phyloP scores from a whole-genome alignment of 371 early-diverging fungal genomes.

The Spraguea lophii region DNA sequence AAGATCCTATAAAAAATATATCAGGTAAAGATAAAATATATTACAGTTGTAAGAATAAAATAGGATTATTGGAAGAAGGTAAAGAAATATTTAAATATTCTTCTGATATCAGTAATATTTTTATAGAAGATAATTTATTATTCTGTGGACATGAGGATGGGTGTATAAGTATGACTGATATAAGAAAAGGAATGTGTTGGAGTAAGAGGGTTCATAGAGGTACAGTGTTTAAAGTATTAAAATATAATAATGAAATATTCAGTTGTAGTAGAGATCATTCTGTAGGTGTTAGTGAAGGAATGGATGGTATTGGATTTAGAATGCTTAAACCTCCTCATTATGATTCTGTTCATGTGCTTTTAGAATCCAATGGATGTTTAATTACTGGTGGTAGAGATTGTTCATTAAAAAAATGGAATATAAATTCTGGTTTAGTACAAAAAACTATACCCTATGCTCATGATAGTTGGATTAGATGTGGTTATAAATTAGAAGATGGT shows the following conservation, averaged over 20 bases:
- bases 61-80: neutral
- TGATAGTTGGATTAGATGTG: constrained; percentile 22
- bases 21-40: neutral
- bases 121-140: constrained; percentile 3
- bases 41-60: neutral
- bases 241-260: constrained; percentile 1
- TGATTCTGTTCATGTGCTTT: constrained; percentile 13
- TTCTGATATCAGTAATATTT: constrained; percentile 6
- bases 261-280: constrained; percentile 28
- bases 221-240: constrained; percentile 20
- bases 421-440: neutral
- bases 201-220: constrained; percentile 12
- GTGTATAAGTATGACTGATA: constrained; percentile 9
- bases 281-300: neutral
- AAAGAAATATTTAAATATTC: constrained; percentile 1
- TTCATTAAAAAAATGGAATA: constrained; percentile 17
- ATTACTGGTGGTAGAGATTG: constrained; percentile 25
- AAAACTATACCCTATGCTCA: constrained; percentile 35
- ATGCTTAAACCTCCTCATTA: constrained; percentile 18
- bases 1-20: neutral
- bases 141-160: constrained; percentile 33
- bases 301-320: neutral
- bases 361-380: constrained; percentile 7
- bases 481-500: constrained; percentile 1
- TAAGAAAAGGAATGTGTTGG: neutral